phyloP scores from a whole-genome alignment of 23 red algal species.

The Gracilaria domingensis region DNA sequence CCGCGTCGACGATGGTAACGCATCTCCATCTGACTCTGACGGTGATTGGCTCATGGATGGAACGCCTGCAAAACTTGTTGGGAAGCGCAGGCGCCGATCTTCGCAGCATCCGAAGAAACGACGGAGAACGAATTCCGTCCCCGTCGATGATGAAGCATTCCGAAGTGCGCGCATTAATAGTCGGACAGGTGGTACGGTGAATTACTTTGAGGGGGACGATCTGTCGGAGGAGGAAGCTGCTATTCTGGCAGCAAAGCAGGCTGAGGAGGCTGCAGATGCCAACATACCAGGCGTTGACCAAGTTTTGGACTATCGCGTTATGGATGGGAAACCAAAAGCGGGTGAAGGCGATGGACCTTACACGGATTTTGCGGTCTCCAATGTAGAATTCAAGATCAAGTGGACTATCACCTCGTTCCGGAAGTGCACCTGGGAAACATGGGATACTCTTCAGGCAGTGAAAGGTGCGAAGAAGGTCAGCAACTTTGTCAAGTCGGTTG shows the following conservation, averaged over 20 bases:
- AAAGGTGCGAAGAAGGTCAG: conserved; percentile 86
- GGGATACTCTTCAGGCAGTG: conserved; percentile 50
- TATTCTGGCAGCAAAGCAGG: conserved; percentile 15
- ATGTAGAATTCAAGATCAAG: conserved; percentile 90
- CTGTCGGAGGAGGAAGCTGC: conserved; percentile 37
- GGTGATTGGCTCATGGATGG: conserved; percentile 66
- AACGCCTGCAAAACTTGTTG: not conserved
- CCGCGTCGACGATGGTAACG: not conserved
- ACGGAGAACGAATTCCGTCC: conserved; percentile 27
- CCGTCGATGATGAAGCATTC: conserved; percentile 48
- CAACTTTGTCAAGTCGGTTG: conserved; percentile 81
- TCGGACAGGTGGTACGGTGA: conserved; percentile 57
- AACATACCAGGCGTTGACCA: conserved; percentile 38
- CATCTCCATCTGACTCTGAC: conserved; percentile 66
- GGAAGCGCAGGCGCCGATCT: not conserved
- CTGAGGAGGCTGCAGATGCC: conserved; percentile 46
- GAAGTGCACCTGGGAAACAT: conserved; percentile 77
- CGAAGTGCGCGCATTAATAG: conserved; percentile 50
- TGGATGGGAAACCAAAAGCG: conserved; percentile 17
- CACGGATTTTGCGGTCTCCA: conserved; percentile 71
- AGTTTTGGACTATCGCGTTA: conserved; percentile 64
- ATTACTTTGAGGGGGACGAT: conserved; percentile 68
- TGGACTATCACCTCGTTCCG: conserved; percentile 76
- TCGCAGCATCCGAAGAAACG: conserved; percentile 31
- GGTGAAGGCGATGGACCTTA: conserved; percentile 28